Evolutionary conservation across 305 asterid species (phyloP).

Genomic region (Solanum hybrid): DNA sequence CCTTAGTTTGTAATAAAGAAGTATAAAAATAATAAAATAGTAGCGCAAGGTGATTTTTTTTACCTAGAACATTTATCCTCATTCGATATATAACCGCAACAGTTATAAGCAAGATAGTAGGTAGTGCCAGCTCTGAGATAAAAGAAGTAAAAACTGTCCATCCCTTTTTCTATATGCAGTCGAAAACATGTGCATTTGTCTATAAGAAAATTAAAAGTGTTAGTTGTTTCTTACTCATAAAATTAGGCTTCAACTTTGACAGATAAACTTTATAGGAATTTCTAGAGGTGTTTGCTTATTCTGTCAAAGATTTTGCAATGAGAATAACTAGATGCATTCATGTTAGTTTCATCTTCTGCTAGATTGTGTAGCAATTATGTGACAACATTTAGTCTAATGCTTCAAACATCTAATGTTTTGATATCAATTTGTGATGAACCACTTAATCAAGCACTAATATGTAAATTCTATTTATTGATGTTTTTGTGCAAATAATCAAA

Average conservation of each 20-base stretch:
- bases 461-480: not conserved
- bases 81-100: too few relatives aligned
- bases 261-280: too few relatives aligned
- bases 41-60: not conserved
- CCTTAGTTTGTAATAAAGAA: too few relatives aligned
- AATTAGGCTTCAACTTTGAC: not conserved
- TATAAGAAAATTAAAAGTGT: not conserved
- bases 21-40: too few relatives aligned
- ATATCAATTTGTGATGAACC: too few relatives aligned
- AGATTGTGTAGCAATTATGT: not conserved
- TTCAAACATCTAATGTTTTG: not conserved
- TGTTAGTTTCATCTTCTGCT: not conserved
- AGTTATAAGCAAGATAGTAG: not conserved
- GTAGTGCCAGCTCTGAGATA: not conserved
- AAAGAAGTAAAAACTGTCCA: too few relatives aligned
- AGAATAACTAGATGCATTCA: not conserved
- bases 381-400: not conserved
- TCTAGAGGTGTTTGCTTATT: not conserved
- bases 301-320: not conserved
- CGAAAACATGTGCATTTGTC: not conserved
- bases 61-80: not conserved
- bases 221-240: not conserved
- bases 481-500: too few relatives aligned
- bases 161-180: not conserved
- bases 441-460: not conserved